Base-by-base conservation (phyloP, 78 protist species). In the Chrysochromulina parva region DNA sequence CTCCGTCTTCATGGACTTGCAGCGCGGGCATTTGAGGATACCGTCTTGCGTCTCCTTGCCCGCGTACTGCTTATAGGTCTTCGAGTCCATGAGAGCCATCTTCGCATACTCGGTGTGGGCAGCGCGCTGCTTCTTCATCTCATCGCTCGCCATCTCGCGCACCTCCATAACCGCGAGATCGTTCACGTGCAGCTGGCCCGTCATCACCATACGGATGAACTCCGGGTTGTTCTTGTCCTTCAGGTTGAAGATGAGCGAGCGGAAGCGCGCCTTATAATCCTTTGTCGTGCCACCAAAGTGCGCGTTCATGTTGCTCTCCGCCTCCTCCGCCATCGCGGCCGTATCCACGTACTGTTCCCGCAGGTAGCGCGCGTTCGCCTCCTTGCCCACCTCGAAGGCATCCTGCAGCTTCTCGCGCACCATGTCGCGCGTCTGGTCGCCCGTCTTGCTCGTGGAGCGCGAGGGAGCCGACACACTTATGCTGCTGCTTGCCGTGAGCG, bases 231-330 rank as follows among this genome's bases (percentile, higher is more conserved):
- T 76, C 85, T 0, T 1, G 85, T 76, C 85, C 38, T 20, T 47
- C 47, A 76, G 58, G n/a, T 76, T 76, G 85, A 76, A 76, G 60
- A 50, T 48, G 16, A 76, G 85, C 54, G 85, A 76, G 60, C 85
- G 85, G 19, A 76, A 50, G 16, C 55, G 54, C 16, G 3, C 22
- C 85, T 76, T 47, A 59, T 76, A 76, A 0, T 50, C 38, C 53
- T 13, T 76, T 22, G 1, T 2, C 59, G 16, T 59, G 54, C 85
- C 58, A 3, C 85, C 55, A 6, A 50, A 52, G 47, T 24, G 17
- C 17, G 17, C 73, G 38, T 24, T 26, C 73, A 66, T 66, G 38
- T 7, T 6, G 47, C 47, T 1, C 73, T 66, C 73, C 24, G 16
- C 24, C 73, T 66, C 73, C 24, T 2, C 73, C 17, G 73, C 73